Base-by-base conservation (phyloP, 2,329 filamentous ascomycete species). In the Colletotrichum chrysophilum region DNA sequence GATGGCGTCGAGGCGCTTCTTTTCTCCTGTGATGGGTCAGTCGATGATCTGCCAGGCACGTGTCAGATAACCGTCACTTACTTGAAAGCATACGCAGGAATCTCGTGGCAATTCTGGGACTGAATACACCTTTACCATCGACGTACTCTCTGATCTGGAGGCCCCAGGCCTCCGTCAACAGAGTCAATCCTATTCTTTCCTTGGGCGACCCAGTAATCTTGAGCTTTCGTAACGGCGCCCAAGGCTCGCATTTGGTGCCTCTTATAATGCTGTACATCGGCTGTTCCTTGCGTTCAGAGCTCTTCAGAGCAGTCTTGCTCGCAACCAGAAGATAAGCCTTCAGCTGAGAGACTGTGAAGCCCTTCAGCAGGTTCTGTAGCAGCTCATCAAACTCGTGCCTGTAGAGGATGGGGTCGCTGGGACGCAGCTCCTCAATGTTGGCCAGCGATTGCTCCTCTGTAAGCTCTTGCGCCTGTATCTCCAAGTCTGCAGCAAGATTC, bases 151-250 rank as follows among this genome's bases (percentile, higher is more conserved):
- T 83, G 4, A 88, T 85, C 10, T 86, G 84, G n/a, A 92, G 77
- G 4, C 83, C 85, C 90, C 90, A 92, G 74, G 85, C 86, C 28
- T 85, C 81, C 14, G 85, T 84, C 83, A 92, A 83, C 69, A 92
- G 81, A 71, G 81, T 82, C 18, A 87, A 76, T 1, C 83, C 87
- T 13, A 87, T 79, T 32, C 77, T 83, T 52, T 85, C 80, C 79
- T 91, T 92, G 5, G 79, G 78, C 8, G 56, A 67, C 16, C 79
- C 78, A 43, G 78, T 14, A 7, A 70, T 26, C 36, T 68, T 56
- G 16, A 75, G 36, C 43, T 56, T 62, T 13, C 32, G 36, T 12
- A 69, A 10, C 2, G 88, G 86, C 3, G 81, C 77, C 89, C 89
- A 91, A 2, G 84, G 82, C n/a, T 77, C 43, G 43, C 18, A 21